Conservation (phyloP, 257 asterid species). For the Solanum ossicruentum region DNA sequence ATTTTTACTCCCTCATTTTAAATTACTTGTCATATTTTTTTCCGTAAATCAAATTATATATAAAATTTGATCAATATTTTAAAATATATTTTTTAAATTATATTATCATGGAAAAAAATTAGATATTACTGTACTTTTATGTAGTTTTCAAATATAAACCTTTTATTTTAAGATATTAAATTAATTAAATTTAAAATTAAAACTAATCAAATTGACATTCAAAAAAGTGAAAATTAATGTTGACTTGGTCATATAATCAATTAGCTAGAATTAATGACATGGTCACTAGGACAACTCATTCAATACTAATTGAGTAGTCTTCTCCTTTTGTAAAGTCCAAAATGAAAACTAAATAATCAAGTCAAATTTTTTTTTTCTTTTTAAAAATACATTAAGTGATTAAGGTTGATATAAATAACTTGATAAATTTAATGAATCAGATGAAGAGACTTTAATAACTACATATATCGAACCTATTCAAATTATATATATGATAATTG, state of each 20-base stretch:
- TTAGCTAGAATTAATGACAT: neutral
- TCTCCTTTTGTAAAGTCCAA: neutral
- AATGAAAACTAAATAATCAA: neutral
- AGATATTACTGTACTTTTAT: neutral
- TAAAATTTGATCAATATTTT: neutral
- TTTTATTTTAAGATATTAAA: no score
- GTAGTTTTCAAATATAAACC: neutral
- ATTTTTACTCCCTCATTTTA: neutral
- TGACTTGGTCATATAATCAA: neutral
- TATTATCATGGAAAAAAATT: neutral
- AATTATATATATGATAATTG: neutral
- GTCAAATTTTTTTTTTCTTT: neutral
- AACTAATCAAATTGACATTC: neutral
- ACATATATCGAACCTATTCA: neutral
- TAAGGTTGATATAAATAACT: neutral
- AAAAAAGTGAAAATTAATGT: neutral
- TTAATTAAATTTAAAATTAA: neutral
- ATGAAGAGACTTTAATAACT: neutral
- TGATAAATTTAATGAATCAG: neutral
- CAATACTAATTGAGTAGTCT: neutral
- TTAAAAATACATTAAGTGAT: neutral
- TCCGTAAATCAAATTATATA: neutral
- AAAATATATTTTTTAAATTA: no score
- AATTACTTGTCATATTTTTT: neutral
- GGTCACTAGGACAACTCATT: neutral